Percentiles rank a stretch among this genome's conserved stretches.
phyloP scores from a whole-genome alignment of 495 filamentous ascomycete genomes.

The Daldinia caldariorum region DNA sequence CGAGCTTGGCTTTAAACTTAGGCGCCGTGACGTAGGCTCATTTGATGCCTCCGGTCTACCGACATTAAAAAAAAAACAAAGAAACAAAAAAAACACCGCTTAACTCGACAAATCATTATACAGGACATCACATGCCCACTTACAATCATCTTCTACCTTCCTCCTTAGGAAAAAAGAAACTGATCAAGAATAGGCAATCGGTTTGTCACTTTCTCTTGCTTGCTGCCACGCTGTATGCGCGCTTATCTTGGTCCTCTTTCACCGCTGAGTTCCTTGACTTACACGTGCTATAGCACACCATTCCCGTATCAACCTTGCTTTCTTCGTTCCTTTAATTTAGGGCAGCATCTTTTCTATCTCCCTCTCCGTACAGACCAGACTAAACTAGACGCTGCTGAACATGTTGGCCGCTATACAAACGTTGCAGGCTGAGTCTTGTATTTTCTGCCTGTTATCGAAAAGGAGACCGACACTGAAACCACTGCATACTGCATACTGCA shows the following conservation, averaged over 20 bases:
- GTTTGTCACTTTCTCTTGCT: constrained; percentile 4
- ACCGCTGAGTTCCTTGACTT: constrained; percentile 13
- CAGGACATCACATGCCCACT: constrained; percentile 20
- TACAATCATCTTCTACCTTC: constrained; percentile 19
- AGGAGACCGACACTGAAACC: not conserved
- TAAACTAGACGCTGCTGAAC: not conserved
- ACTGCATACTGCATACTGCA: not conserved
- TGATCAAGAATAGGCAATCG: not conserved
- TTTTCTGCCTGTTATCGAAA: not conserved
- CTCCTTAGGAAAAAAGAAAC: constrained; percentile 18
- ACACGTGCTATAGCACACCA: constrained; percentile 22
- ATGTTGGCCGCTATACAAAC: not conserved
- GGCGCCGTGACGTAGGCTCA: constrained; percentile 16
- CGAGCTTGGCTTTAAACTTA: constrained; percentile 8
- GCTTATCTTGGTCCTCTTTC: constrained; percentile 17
- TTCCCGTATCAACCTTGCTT: not conserved
- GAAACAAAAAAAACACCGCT: constrained; percentile 22
- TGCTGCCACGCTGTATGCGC: constrained; percentile 4
- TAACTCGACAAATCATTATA: constrained; percentile 22
- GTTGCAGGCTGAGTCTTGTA: not conserved
- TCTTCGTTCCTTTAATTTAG: not conserved
- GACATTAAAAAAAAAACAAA: constrained; percentile 12
- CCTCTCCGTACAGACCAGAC: not conserved
- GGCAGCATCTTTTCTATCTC: not conserved
- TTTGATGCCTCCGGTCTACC: constrained; percentile 14